Conservation (phyloP, 2,329 filamentous ascomycete species). For the Tolypocladium nubicola region DNA sequence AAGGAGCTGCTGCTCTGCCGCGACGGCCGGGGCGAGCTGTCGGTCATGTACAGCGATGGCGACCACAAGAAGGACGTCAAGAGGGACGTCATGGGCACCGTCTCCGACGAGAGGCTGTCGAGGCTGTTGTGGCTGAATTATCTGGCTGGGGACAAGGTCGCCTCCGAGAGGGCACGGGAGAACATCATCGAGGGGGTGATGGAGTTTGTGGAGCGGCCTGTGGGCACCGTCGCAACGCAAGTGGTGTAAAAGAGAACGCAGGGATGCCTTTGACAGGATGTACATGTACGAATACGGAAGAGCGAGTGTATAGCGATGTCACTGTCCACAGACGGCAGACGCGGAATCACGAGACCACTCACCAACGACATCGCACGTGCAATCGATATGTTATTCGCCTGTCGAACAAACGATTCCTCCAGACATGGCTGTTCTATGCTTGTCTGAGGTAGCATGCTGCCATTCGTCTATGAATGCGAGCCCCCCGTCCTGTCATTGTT, state of each 20-base stretch:
- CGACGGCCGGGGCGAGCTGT: constrained; percentile 53
- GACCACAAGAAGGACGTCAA: constrained; percentile 32
- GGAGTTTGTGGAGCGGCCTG: constrained; percentile 75
- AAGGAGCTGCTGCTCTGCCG: constrained; percentile 66
- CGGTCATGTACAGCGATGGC: constrained; percentile 57
- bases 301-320: background rate
- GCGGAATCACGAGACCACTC: background rate
- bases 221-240: constrained; percentile 77
- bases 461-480: background rate
- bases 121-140: constrained; percentile 84
- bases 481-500: background rate
- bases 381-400: background rate
- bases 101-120: constrained; percentile 70
- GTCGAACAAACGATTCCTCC: background rate
- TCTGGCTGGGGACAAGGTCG: constrained; percentile 75
- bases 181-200: constrained; percentile 83
- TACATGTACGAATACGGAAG: background rate
- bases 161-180: constrained; percentile 69
- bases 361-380: background rate
- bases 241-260: constrained; percentile 35
- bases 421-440: background rate
- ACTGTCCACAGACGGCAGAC: background rate
- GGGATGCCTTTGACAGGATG: no score
- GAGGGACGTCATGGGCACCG: constrained; percentile 52
- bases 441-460: background rate